Evolutionary conservation across 495 filamentous ascomycete species (phyloP).

Genomic region (Penicillium odoratum): DNA sequence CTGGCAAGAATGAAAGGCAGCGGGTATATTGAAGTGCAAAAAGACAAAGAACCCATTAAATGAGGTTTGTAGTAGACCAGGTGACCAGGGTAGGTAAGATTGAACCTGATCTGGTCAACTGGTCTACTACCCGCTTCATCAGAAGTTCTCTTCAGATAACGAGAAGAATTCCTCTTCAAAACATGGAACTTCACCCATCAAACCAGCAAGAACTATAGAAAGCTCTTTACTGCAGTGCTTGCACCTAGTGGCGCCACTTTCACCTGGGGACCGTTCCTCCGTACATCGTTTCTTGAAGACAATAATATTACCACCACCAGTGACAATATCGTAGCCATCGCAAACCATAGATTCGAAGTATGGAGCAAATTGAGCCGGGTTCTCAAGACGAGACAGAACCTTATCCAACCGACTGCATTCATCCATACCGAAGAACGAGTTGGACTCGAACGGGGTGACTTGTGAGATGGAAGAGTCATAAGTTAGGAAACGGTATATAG

Average conservation of each 20-base stretch:
- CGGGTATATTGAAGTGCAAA: constrained; percentile 3
- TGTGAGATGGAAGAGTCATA: constrained; percentile 66
- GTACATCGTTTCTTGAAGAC: constrained; percentile 60
- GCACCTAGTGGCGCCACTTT: constrained; percentile 21
- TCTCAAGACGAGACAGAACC: constrained; percentile 63
- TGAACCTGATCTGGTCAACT: no score
- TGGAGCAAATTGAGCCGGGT: constrained; percentile 70
- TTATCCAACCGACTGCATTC: constrained; percentile 57
- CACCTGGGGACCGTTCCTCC: no score
- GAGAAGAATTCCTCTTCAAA: no score
- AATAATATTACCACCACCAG: constrained; percentile 66
- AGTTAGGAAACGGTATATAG: constrained; percentile 68
- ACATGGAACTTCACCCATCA: no score
- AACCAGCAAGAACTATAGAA: no score
- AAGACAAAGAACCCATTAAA: neutral
- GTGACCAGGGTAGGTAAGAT: no score
- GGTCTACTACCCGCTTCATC: no score
- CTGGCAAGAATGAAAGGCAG: neutral
- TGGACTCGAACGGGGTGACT: constrained; percentile 62
- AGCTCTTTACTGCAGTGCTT: no score
- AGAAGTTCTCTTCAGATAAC: no score
- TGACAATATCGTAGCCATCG: constrained; percentile 73
- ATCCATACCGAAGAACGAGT: constrained; percentile 50
- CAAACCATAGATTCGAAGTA: constrained; percentile 63
- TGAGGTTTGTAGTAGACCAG: no score